phyloP scores from a whole-genome alignment of 257 asterid species.

The Solanum stenotomum region DNA sequence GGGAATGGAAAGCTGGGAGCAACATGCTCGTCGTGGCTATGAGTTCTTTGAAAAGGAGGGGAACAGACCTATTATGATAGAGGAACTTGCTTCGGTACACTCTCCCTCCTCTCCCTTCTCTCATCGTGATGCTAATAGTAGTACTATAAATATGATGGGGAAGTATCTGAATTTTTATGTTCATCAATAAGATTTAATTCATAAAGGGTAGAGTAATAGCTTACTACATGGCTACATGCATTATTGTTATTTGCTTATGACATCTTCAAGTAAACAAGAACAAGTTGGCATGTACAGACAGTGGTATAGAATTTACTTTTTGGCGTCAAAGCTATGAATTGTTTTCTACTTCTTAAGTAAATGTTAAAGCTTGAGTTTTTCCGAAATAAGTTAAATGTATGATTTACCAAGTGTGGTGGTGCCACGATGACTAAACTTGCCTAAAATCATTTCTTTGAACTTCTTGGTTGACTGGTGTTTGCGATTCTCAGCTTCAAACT shows the following conservation, averaged over 20 bases:
- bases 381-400: not conserved
- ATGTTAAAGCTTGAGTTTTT: not conserved
- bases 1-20: slow-evolving; percentile 87
- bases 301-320: not conserved
- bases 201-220: not conserved
- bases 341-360: not conserved
- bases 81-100: slow-evolving; percentile 93
- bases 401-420: not conserved
- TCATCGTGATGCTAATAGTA: not conserved
- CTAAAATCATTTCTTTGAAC: not conserved
- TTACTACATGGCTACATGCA: not conserved
- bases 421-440: not conserved
- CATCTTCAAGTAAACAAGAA: not conserved
- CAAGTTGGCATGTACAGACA: not conserved
- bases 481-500: not conserved
- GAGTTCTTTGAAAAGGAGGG: slow-evolving; percentile 94
- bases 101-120: not conserved
- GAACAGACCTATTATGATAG: slow-evolving; percentile 84
- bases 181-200: not conserved
- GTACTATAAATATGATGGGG: not conserved
- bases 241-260: not conserved
- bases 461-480: not conserved
- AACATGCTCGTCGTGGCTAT: slow-evolving; percentile 79
- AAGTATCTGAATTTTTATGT: not conserved
- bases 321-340: not conserved